These are phyloP conservation scores for Scolecobasidium constrictum DNA, from an alignment of 2,329 filamentous ascomycete species.

Conservation along the genomic window DNA sequence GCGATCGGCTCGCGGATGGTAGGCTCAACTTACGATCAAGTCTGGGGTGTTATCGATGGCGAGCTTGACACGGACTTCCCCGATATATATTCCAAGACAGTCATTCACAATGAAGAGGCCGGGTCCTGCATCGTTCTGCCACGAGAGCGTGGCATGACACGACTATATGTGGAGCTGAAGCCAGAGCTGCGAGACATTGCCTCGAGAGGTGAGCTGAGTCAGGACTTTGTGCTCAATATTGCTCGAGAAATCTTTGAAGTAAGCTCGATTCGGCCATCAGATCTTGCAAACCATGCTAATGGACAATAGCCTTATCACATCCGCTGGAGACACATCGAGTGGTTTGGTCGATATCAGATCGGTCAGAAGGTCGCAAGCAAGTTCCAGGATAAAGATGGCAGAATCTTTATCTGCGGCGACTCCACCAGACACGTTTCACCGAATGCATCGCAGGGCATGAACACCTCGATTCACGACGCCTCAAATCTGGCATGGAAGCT, in stretches of 20 bases:
- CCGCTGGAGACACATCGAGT: slow-evolving; percentile 35
- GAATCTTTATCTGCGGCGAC: slow-evolving; percentile 40
- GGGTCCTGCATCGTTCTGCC: slow-evolving; percentile 66
- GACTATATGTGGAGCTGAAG: slow-evolving; percentile 42
- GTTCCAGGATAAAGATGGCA: slow-evolving; percentile 31
- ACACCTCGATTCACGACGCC: slow-evolving; percentile 33
- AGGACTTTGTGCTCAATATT: slow-evolving; percentile 61
- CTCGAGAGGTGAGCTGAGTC: slow-evolving; percentile 30
- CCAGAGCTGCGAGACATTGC: slow-evolving; percentile 22
- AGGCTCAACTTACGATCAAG: slow-evolving; percentile 2
- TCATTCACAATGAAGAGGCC: slow-evolving; percentile 54
- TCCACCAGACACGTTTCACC: slow-evolving; percentile 29
- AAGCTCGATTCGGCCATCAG: neutral
- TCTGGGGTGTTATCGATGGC: slow-evolving; percentile 65
- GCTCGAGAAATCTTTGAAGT: slow-evolving; percentile 26
- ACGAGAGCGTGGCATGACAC: slow-evolving; percentile 61
- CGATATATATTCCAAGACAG: slow-evolving; percentile 64
- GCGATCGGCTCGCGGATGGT: slow-evolving; percentile 33
- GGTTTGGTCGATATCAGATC: slow-evolving; percentile 41
- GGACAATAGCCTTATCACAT: slow-evolving; percentile 35
- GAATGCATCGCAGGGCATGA: slow-evolving; percentile 34
- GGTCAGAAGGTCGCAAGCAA: slow-evolving; percentile 36
- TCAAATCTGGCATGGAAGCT: slow-evolving; percentile 35
- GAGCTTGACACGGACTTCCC: slow-evolving; percentile 62
- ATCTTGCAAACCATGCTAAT: neutral